Percentiles rank a stretch among this genome's conserved stretches.
Conservation (phyloP, 108 stramenopile genomes). For the Cylindrotheca closterium region DNA sequence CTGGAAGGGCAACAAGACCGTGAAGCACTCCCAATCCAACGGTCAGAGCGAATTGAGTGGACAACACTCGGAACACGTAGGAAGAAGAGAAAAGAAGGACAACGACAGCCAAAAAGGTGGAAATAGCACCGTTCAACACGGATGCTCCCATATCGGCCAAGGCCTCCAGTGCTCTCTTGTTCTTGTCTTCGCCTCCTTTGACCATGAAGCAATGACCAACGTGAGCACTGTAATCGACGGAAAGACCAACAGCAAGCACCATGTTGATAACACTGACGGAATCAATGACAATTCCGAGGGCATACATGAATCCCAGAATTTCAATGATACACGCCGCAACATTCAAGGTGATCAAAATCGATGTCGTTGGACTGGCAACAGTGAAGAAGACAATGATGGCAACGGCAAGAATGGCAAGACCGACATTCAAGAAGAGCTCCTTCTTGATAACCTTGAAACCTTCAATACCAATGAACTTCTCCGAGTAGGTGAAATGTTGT, state of each 20-base stretch:
- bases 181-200: conserved; percentile 66
- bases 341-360: conserved; percentile 67
- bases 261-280: conserved; percentile 81
- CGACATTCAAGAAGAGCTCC: conserved; percentile 60
- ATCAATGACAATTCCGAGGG: conserved; percentile 76
- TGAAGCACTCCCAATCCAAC: conserved; percentile 60
- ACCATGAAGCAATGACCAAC: conserved; percentile 63
- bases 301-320: conserved; percentile 85
- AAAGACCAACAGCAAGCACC: conserved; percentile 82
- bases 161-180: conserved; percentile 47
- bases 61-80: conserved; percentile 67
- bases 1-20: conserved; percentile 65
- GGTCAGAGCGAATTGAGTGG: conserved; percentile 70
- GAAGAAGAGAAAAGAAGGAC: conserved; percentile 55
- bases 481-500: conserved; percentile 39
- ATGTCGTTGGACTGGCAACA: conserved; percentile 56
- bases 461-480: conserved; percentile 51
- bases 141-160: conserved; percentile 76
- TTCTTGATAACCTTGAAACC: conserved; percentile 58
- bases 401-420: conserved; percentile 51
- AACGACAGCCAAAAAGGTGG: conserved; percentile 79
- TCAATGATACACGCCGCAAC: conserved; percentile 74
- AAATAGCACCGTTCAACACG: conserved; percentile 66
- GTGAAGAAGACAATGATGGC: conserved; percentile 63
- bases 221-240: conserved; percentile 87